Conservation (phyloP, 345 rosid genomes). For the Raphanus sativus region DNA sequence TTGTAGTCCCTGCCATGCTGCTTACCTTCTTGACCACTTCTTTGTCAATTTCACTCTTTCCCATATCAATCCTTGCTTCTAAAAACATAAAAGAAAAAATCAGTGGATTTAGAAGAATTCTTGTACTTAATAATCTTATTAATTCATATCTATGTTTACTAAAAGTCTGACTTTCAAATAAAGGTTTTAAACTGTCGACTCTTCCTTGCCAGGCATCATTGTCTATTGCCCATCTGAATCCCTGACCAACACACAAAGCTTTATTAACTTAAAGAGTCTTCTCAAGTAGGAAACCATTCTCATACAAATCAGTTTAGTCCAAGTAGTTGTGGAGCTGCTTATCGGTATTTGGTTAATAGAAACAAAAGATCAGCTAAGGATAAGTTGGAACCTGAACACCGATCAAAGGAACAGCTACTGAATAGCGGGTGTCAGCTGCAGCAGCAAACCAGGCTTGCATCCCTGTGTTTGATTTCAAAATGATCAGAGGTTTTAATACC, state of each 20-base stretch:
- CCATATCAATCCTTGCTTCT: slow-evolving; percentile 70
- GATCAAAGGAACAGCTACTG: slow-evolving; percentile 73
- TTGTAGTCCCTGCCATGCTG: background rate
- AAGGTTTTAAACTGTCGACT: slow-evolving; percentile 70
- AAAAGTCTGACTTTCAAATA: slow-evolving; percentile 68
- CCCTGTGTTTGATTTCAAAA: slow-evolving; percentile 47
- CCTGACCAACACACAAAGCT: slow-evolving; percentile 44
- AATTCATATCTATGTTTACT: background rate
- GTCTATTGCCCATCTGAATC: slow-evolving; percentile 86
- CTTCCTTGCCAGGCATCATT: slow-evolving; percentile 80
- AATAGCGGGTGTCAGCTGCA: slow-evolving; percentile 66
- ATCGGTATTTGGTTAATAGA: background rate
- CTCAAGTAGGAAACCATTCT: background rate
- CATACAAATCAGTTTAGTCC: background rate
- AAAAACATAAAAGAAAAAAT: slow-evolving; percentile 27
- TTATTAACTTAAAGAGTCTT: background rate
- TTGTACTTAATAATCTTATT: background rate
- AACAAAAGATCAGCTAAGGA: background rate
- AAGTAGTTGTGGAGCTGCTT: background rate
- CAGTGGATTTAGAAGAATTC: background rate
- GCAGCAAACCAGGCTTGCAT: slow-evolving; percentile 99
- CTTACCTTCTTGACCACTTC: slow-evolving; percentile 78
- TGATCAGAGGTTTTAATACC: background rate
- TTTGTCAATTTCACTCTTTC: slow-evolving; percentile 65
- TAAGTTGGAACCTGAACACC: slow-evolving; percentile 71